Conservation (phyloP, 257 asterid genomes). For the Prunella vulgaris region DNA sequence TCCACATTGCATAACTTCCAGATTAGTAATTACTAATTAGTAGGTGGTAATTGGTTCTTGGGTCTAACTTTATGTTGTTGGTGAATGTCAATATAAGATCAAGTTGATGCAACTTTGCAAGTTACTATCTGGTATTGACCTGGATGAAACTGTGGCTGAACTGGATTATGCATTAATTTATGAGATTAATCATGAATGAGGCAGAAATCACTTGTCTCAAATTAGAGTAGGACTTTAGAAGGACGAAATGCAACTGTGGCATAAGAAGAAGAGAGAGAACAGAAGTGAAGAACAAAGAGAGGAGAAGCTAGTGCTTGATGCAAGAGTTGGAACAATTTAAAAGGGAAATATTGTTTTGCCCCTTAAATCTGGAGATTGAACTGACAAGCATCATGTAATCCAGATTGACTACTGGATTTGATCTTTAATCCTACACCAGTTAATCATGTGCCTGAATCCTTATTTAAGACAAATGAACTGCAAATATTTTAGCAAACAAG, state of each 20-base stretch:
- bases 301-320: background rate
- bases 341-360: background rate
- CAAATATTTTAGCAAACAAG: background rate
- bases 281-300: background rate
- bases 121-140: slow-evolving; percentile 1
- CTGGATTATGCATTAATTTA: background rate
- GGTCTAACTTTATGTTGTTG: background rate
- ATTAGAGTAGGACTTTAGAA: background rate
- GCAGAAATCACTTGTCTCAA: background rate
- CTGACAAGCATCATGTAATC: background rate
- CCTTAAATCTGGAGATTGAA: background rate
- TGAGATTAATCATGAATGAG: background rate
- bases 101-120: background rate
- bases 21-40: too few species aligned
- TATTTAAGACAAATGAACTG: background rate
- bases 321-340: background rate
- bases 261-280: background rate
- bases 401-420: background rate
- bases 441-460: background rate
- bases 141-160: background rate
- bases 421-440: background rate
- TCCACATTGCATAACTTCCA: background rate
- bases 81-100: slow-evolving; percentile 6
- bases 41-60: too few species aligned
- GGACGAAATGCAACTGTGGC: background rate